Evolutionary conservation across 1,284 basidiomycete species (phyloP), one percentile per base, ranked within the genome.

Genomic region (Apiotrichum laibachii): DNA sequence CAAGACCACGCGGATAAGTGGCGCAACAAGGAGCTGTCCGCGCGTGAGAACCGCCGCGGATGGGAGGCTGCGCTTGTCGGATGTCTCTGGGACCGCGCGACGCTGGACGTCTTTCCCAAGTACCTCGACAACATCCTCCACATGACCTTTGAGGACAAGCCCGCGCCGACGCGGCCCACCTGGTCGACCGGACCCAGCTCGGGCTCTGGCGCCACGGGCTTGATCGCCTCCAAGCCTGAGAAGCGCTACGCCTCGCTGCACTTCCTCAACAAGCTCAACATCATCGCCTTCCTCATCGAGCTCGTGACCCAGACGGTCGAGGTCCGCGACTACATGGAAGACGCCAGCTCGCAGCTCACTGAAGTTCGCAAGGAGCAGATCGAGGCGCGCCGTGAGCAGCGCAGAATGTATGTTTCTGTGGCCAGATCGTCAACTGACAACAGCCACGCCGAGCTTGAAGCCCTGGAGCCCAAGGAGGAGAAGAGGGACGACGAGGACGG

Each of bases 311-410:
- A 92, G 49, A 95, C 91, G 75, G 93, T 91, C 72, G 82, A 85
- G 6, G 85, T 97, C 46, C 89, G 94, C 71, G 78, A 82, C 13
- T 91, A 90, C 70, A 90, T 98, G 84, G 96, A 99, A 68, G 84
- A 86, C 55, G 92, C 90, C 69, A 93, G 94, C 69, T 84, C 88
- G 65, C 86, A 88, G 64, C 79, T 99, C 60, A 98, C 96, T 12
- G 90, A 93, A 46, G 81, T 96, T 53, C 81, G 95, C 64, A 99
- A 99, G 80, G 92, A 95, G 76, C 91, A 94, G 76, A 90, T 95
- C 40, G 95, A 99, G 66, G 85, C 94, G 54, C 94, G 93, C 76
- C 83, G 94, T 61, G 82, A 87, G 67, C 88, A 88, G 79, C 93
- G 91, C 77, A 86, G 88, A 71, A 83, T 87, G 90, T 92, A 74